Evolutionary conservation across 257 asterid genomes (phyloP).

Genomic region (Penstemon barbatus): DNA sequence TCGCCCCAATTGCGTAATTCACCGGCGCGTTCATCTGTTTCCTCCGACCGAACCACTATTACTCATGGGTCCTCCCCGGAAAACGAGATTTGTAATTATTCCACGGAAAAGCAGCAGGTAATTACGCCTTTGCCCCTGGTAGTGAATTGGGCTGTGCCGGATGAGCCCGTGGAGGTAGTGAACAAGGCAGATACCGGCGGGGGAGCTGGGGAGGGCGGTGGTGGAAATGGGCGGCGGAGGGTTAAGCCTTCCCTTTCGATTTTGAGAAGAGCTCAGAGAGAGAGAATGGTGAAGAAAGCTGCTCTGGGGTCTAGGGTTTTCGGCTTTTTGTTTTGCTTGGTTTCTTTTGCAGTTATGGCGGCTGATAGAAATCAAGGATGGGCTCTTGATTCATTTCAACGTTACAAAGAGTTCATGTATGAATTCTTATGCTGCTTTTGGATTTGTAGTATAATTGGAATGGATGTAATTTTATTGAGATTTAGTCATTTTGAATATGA

Average conservation of each 20-base stretch:
- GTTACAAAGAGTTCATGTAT: conserved; percentile 60
- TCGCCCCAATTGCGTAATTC: conserved; percentile 41
- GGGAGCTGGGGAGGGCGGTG: conserved; percentile 28
- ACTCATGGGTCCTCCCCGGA: conserved; percentile 44
- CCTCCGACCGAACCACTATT: conserved; percentile 46
- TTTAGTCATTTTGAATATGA: conserved; percentile 19
- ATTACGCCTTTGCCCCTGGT: conserved; percentile 30
- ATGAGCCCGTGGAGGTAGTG: conserved; percentile 37
- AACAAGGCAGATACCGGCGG: conserved; percentile 30
- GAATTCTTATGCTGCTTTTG: not conserved
- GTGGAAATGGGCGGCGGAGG: conserved; percentile 34
- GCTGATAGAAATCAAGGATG: conserved; percentile 69
- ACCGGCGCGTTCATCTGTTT: conserved; percentile 45
- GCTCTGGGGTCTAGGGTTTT: conserved; percentile 63
- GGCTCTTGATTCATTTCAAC: conserved; percentile 68
- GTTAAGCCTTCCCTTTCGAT: conserved; percentile 41
- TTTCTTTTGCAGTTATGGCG: conserved; percentile 67
- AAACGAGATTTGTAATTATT: conserved; percentile 27
- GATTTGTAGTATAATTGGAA: conserved; percentile 6
- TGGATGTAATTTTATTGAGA: not conserved
- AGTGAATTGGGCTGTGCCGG: conserved; percentile 37
- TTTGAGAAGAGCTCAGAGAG: conserved; percentile 40
- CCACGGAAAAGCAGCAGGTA: conserved; percentile 22
- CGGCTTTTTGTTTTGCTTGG: conserved; percentile 61
- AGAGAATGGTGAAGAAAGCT: conserved; percentile 47